Percentiles rank a stretch among this genome's conserved stretches.
phyloP scores from a whole-genome alignment of 352 stramenopile genomes.

The Blastocystis hominis region DNA sequence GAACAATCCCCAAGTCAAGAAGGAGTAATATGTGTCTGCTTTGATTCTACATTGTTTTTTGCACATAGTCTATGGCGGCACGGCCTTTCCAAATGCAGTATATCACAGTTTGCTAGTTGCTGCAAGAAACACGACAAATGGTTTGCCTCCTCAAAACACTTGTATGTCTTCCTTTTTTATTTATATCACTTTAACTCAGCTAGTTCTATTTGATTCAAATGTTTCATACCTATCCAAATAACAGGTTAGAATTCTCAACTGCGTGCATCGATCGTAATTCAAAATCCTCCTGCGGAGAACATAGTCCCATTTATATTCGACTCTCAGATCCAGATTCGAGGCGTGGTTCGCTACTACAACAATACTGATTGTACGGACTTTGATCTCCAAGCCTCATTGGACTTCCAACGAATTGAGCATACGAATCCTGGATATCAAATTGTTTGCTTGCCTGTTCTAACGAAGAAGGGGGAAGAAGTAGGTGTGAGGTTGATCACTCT shows the following conservation, averaged over 20 bases:
- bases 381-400: neutral
- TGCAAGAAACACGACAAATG: too few relatives aligned
- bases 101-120: too few relatives aligned
- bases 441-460: neutral
- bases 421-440: neutral
- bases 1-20: slow-evolving; percentile 51
- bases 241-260: neutral
- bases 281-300: neutral
- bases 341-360: slow-evolving; percentile 13
- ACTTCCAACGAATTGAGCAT: neutral
- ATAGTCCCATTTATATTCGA: neutral
- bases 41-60: neutral
- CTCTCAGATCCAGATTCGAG: neutral
- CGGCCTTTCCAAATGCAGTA: too few relatives aligned
- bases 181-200: slow-evolving; percentile 11
- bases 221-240: neutral
- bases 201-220: neutral
- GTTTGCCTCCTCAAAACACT: neutral
- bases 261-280: neutral
- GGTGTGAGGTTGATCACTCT: neutral
- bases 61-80: too few relatives aligned
- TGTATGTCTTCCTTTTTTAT: neutral
- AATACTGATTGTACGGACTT: neutral
- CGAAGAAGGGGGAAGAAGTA: neutral
- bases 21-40: slow-evolving; percentile 10